Evolutionary conservation across 2,329 filamentous ascomycete species (phyloP).

Genomic region (Botrytis squamosa): DNA sequence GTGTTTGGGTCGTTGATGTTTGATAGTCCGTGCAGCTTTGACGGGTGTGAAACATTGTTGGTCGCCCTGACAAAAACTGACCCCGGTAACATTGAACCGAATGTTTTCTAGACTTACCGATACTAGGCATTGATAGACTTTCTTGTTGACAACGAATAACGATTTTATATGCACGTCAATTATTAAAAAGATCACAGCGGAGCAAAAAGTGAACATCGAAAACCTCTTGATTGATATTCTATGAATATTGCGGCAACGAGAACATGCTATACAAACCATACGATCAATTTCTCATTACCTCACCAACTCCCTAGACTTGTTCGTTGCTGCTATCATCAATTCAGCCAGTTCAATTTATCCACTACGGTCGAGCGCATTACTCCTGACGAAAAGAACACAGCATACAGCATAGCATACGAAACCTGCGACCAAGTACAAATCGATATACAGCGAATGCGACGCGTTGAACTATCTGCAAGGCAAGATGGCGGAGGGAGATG

Average conservation of each 20-base stretch:
- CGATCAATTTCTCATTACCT: neutral
- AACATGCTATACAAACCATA: neutral
- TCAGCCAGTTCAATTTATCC: neutral
- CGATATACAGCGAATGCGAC: slow-evolving; percentile 32
- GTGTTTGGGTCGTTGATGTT: neutral
- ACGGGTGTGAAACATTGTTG: neutral
- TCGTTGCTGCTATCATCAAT: slow-evolving; percentile 5
- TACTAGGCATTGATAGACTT: neutral
- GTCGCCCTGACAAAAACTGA: slow-evolving; percentile 7
- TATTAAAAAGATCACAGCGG: neutral
- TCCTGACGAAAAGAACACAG: slow-evolving; percentile 13
- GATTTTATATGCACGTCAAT: neutral
- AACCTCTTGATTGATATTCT: neutral
- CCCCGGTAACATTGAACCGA: neutral
- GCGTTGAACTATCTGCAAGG: slow-evolving; percentile 24
- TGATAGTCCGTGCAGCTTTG: neutral
- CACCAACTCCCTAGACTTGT: slow-evolving; percentile 1
- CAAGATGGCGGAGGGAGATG: slow-evolving; percentile 38
- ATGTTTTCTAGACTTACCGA: neutral
- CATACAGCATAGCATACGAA: slow-evolving; percentile 6
- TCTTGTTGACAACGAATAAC: slow-evolving; percentile 2
- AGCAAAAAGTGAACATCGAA: neutral
- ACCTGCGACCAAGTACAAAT: neutral
- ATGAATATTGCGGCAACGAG: neutral
- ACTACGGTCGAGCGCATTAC: slow-evolving; percentile 26